Evolutionary conservation across 257 asterid genomes (phyloP).

Genomic region (Catharanthus roseus): DNA sequence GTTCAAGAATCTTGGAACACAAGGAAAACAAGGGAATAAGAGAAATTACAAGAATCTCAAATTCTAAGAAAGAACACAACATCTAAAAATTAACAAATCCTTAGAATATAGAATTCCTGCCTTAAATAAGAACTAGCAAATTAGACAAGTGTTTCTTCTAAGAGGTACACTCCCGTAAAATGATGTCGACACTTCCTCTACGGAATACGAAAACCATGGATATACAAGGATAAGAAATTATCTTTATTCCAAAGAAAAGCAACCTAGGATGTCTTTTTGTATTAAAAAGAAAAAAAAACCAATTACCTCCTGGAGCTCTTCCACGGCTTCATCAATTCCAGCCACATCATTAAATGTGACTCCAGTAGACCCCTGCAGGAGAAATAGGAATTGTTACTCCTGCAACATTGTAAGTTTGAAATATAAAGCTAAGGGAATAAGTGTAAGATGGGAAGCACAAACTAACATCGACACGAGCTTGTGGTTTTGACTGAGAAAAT

Average conservation of each 20-base stretch:
- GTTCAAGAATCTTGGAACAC: neutral
- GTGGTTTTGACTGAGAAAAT: conserved; percentile 94
- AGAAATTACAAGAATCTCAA: neutral
- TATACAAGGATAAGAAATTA: neutral
- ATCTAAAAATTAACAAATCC: neutral
- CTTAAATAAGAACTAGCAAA: neutral
- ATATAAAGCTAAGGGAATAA: conserved; percentile 1
- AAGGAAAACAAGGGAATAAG: neutral
- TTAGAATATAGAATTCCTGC: neutral
- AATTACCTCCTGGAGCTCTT: conserved; percentile 95
- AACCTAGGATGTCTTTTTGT: neutral
- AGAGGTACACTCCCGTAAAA: neutral
- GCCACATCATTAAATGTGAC: conserved; percentile 90
- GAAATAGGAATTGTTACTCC: conserved; percentile 22
- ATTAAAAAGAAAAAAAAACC: neutral
- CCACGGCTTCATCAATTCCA: conserved; percentile 98
- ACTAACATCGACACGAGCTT: conserved; percentile 99
- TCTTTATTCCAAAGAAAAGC: neutral
- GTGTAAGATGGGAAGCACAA: conserved; percentile 14
- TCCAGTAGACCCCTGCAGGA: conserved; percentile 87
- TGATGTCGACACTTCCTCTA: neutral
- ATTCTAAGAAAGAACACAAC: neutral
- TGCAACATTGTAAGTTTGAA: neutral
- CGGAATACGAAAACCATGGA: neutral
- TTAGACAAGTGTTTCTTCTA: neutral